Conservation (phyloP, 257 asterid genomes). For the Solanum rostratum region DNA sequence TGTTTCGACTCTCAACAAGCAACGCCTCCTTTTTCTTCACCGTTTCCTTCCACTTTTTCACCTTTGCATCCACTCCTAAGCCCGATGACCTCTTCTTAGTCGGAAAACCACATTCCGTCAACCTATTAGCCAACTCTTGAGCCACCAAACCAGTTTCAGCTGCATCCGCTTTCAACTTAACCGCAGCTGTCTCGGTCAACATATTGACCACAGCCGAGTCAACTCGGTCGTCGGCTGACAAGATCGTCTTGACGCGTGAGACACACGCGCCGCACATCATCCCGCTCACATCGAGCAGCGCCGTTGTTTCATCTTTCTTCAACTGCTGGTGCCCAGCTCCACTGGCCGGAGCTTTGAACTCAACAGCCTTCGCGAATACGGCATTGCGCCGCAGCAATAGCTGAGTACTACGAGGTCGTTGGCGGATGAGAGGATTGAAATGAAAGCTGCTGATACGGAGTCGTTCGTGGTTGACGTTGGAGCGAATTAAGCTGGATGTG, state of each 20-base stretch:
- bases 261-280: slow-evolving; percentile 99
- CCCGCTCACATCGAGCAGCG: slow-evolving; percentile 74
- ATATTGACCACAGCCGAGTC: slow-evolving; percentile 81
- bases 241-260: slow-evolving; percentile 73
- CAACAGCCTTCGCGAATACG: slow-evolving; percentile 52
- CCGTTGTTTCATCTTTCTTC: slow-evolving; percentile 24
- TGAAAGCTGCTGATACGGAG: slow-evolving; percentile 17
- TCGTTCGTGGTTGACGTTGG: slow-evolving; percentile 10
- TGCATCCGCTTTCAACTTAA: slow-evolving; percentile 39
- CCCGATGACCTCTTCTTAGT: slow-evolving; percentile 70
- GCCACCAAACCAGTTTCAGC: slow-evolving; percentile 12
- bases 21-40: slow-evolving; percentile 74
- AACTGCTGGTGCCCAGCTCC: slow-evolving; percentile 9
- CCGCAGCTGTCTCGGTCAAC: slow-evolving; percentile 94
- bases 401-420: slow-evolving; percentile 15
- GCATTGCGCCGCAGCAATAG: slow-evolving; percentile 14
- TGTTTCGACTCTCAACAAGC: slow-evolving; percentile 60
- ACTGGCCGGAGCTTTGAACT: slow-evolving; percentile 13
- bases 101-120: slow-evolving; percentile 78
- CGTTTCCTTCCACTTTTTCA: slow-evolving; percentile 79
- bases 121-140: slow-evolving; percentile 54
- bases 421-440: slow-evolving; percentile 5
- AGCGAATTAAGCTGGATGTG: not conserved
- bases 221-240: slow-evolving; percentile 70
- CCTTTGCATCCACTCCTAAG: slow-evolving; percentile 73